A percentile compares a stretch with the other conserved stretches of the same genome.
Conservation (phyloP, 2,329 filamentous ascomycete species). For the Talaromyces pinophilus region DNA sequence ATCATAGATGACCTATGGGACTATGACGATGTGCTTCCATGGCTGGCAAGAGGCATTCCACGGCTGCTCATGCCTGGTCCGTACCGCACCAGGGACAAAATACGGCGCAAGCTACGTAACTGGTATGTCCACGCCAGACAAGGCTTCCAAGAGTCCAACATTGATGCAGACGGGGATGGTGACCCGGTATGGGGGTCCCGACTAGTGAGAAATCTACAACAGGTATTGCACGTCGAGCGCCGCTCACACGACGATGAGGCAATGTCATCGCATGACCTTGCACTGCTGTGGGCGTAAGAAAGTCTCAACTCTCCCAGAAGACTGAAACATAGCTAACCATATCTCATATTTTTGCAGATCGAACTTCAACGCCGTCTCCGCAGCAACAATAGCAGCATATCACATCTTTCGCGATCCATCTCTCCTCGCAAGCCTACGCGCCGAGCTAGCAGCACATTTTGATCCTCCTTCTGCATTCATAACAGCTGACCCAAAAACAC, state of each 20-base stretch:
- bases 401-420: conserved; percentile 1
- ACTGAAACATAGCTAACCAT: not conserved
- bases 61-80: not conserved
- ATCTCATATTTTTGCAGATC: not conserved
- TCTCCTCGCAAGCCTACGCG: not conserved
- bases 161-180: not conserved
- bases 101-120: not conserved
- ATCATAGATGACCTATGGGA: conserved; percentile 1
- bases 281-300: not conserved
- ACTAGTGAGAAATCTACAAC: conserved; percentile 5
- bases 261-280: conserved; percentile 6
- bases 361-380: conserved; percentile 7
- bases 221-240: conserved; percentile 5
- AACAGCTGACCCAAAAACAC: not conserved
- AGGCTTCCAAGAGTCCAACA: not conserved
- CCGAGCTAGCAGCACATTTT: not conserved
- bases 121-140: not conserved
- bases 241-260: conserved; percentile 8
- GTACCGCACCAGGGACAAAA: conserved; percentile 4
- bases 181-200: not conserved
- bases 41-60: not conserved
- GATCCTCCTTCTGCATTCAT: not conserved
- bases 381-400: conserved; percentile 2
- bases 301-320: no score
- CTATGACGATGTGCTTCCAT: conserved; percentile 1